Percentiles rank a stretch among this genome's conserved stretches.
Evolutionary conservation across 345 rosid species (phyloP).

Genomic region (Lagerstroemia speciosa): DNA sequence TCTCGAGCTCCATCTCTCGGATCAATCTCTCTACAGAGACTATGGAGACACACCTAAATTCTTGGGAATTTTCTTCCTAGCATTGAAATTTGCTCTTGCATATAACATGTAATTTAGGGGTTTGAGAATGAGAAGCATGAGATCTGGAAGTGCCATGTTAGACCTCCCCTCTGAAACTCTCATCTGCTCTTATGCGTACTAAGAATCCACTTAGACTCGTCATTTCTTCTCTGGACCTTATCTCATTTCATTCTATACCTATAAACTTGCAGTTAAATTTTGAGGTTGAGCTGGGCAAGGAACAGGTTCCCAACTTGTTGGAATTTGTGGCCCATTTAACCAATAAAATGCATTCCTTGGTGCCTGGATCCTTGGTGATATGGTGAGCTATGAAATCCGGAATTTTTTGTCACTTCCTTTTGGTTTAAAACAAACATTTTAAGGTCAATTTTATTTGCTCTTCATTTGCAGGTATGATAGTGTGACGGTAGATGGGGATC

Average conservation of each 20-base stretch:
- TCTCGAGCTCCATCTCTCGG: too few relatives aligned
- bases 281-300: constrained; percentile 44
- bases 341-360: constrained; percentile 48
- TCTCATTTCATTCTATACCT: not conserved
- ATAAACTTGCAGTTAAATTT: constrained; percentile 42
- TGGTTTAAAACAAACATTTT: not conserved
- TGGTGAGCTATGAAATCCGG: constrained; percentile 39
- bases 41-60: too few relatives aligned
- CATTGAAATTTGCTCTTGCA: too few relatives aligned
- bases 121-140: too few relatives aligned
- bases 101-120: too few relatives aligned
- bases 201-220: not conserved
- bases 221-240: not conserved
- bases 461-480: constrained; percentile 60
- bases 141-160: too few relatives aligned
- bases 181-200: too few relatives aligned
- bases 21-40: too few relatives aligned
- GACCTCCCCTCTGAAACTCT: too few relatives aligned
- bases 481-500: constrained; percentile 49
- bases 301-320: constrained; percentile 44
- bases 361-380: constrained; percentile 68
- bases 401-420: not conserved
- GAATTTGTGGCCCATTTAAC: constrained; percentile 71
- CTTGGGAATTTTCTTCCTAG: too few relatives aligned
- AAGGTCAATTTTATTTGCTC: not conserved